These are phyloP conservation scores for Alternaria triticina DNA, from an alignment of 2,329 filamentous ascomycete genomes.

Conservation along the genomic window DNA sequence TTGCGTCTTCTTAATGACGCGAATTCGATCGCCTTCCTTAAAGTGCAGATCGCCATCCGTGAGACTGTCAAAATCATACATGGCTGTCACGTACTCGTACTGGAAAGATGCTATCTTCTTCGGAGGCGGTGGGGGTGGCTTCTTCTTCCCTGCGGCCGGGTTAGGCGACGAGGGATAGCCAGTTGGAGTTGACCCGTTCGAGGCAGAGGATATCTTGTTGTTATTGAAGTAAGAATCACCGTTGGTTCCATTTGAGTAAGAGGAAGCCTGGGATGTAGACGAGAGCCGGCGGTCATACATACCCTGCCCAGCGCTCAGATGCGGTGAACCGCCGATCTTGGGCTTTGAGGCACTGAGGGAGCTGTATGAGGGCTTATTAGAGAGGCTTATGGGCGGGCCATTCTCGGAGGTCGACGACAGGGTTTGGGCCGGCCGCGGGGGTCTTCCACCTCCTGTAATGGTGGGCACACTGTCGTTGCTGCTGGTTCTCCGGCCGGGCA, in stretches of 20 bases:
- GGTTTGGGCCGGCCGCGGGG: conserved; percentile 32
- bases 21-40: conserved; percentile 77
- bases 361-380: conserved; percentile 44
- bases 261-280: conserved; percentile 40
- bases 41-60: conserved; percentile 75
- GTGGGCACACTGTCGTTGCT: conserved; percentile 47
- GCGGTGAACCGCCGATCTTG: conserved; percentile 43
- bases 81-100: conserved; percentile 69
- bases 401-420: conserved; percentile 35
- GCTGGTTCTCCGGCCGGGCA: conserved; percentile 33
- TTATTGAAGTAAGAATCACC: conserved; percentile 49
- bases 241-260: conserved; percentile 37
- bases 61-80: conserved; percentile 77
- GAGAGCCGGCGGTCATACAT: conserved; percentile 40
- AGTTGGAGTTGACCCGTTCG: conserved; percentile 31
- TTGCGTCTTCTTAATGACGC: conserved; percentile 77
- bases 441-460: conserved; percentile 28
- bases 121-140: conserved; percentile 72
- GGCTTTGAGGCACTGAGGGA: conserved; percentile 44
- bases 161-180: conserved; percentile 45
- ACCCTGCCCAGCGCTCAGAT: conserved; percentile 38
- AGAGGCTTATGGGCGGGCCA: conserved; percentile 39
- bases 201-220: conserved; percentile 53
- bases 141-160: conserved; percentile 67
- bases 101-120: conserved; percentile 62